Base-by-base conservation (phyloP, 192 early-diverging fungal species). In the Spizellomyces punctatus region DNA sequence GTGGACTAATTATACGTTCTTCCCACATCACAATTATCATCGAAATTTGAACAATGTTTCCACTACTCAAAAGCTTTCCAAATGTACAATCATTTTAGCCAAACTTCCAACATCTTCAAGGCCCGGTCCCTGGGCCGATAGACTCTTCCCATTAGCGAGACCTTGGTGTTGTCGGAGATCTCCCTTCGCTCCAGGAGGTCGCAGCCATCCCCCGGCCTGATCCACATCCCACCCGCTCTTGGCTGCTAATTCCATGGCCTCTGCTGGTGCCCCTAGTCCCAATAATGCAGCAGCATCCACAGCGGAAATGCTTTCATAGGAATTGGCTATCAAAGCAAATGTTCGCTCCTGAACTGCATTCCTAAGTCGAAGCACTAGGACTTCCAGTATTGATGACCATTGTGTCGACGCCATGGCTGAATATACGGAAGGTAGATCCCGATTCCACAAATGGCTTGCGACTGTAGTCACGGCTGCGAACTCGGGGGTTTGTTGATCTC, bases 271-370 rank as follows among this genome's bases (percentile, higher is more conserved):
- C 2, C 17, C 49, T 8, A 67, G 49, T 9, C 66, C 66, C 22
- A 67, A 52, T n/a, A 47, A 14, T 22, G 66, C 48, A 2, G 66
- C 50, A 16, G 66, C 50, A 9, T 57, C 49, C 66, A 22, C 22
- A 14, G 41, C 50, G n/a, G 66, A 55, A 16, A 67, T 57, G 66
- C 49, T 58, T 10, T 12, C 46, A 52, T 67, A 67, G 12, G 66
- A 19, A 10, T 17, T n/a, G 36, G 12, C 46, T 10, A 67, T 19
- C n/a, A 67, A 47, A 0, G 17, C 21, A 47, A 67, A 56, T 10
- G 50, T 67, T n/a, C 63, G 63, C 36, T 22, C 21, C 42, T 48
- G 63, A 12, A 65, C 42, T n/a, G 63, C 16, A 16, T n/a, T 65
- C 21, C 42, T 10, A 4, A 67, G 66, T 42, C 17, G n/a, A 14